These are phyloP conservation scores for Ascochyta clinopodiicola DNA, from an alignment of 2,329 filamentous ascomycete genomes.

Conservation along the genomic window DNA sequence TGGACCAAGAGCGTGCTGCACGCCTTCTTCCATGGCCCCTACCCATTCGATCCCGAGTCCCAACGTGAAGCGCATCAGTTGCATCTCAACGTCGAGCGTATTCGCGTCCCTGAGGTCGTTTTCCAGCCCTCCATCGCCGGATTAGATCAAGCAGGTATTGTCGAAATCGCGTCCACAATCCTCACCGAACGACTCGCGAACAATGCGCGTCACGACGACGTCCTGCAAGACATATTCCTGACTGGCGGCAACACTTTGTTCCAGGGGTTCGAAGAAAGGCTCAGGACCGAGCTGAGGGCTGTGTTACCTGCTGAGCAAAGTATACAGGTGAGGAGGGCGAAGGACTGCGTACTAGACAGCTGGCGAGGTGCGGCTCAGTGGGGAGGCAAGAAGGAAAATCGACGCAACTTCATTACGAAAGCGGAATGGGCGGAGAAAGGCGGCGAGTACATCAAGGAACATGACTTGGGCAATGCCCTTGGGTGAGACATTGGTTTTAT, in stretches of 20 bases:
- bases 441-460: constrained; percentile 86
- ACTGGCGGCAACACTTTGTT: constrained; percentile 94
- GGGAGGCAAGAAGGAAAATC: constrained; percentile 69
- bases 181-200: constrained; percentile 77
- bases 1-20: constrained; percentile 94
- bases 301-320: constrained; percentile 74
- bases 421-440: constrained; percentile 94
- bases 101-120: constrained; percentile 89
- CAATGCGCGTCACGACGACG: constrained; percentile 65
- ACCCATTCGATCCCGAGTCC: constrained; percentile 81
- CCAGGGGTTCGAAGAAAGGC: constrained; percentile 86
- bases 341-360: constrained; percentile 81
- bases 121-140: constrained; percentile 93
- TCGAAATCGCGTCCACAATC: constrained; percentile 91
- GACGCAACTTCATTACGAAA: constrained; percentile 71
- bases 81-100: constrained; percentile 95
- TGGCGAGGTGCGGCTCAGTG: constrained; percentile 93
- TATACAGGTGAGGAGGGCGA: constrained; percentile 74
- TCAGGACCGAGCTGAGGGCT: constrained; percentile 69
- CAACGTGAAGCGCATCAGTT: constrained; percentile 85
- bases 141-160: constrained; percentile 88
- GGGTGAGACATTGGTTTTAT: background rate
- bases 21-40: constrained; percentile 85
- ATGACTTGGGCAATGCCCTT: constrained; percentile 52
- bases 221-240: constrained; percentile 87